These are phyloP conservation scores for Lichtheimia corymbifera DNA, from an alignment of 371 early-diverging fungal genomes.

Conservation along the genomic window DNA sequence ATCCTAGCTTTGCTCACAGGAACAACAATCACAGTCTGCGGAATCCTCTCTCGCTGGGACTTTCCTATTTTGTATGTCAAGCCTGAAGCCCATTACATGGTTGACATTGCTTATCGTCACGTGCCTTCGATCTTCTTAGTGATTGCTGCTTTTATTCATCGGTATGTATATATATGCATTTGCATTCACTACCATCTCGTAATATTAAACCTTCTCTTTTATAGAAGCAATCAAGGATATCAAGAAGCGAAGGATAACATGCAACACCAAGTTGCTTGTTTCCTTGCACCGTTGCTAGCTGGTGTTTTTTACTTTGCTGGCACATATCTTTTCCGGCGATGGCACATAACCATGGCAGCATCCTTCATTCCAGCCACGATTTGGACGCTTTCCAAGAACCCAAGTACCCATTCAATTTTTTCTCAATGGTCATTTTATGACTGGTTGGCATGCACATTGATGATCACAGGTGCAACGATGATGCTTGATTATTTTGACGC, in stretches of 20 bases:
- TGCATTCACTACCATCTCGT: too few species aligned
- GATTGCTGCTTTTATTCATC: too few species aligned
- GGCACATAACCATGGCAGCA: constrained; percentile 12
- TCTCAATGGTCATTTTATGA: constrained; percentile 37
- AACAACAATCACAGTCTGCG: constrained; percentile 31
- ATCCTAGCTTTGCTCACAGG: constrained; percentile 44
- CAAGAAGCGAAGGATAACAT: background rate
- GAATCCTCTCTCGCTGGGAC: constrained; percentile 38
- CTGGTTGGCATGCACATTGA: constrained; percentile 37
- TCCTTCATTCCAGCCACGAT: constrained; percentile 25
- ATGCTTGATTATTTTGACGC: constrained; percentile 47
- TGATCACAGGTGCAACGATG: constrained; percentile 37
- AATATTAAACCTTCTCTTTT: background rate
- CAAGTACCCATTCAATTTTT: constrained; percentile 6
- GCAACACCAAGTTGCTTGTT: constrained; percentile 2
- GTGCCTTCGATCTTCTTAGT: constrained; percentile 17
- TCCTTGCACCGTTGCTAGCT: background rate
- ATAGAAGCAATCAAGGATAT: background rate
- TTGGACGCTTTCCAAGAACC: too few species aligned
- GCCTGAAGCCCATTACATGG: constrained; percentile 10
- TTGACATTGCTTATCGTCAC: constrained; percentile 19
- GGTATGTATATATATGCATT: too few species aligned
- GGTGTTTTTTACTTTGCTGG: constrained; percentile 14
- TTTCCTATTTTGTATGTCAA: constrained; percentile 32
- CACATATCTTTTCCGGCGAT: constrained; percentile 39